Base-by-base conservation (phyloP, 1,139 yeast genomes). In the Groenewaldozyma auringiensis region DNA sequence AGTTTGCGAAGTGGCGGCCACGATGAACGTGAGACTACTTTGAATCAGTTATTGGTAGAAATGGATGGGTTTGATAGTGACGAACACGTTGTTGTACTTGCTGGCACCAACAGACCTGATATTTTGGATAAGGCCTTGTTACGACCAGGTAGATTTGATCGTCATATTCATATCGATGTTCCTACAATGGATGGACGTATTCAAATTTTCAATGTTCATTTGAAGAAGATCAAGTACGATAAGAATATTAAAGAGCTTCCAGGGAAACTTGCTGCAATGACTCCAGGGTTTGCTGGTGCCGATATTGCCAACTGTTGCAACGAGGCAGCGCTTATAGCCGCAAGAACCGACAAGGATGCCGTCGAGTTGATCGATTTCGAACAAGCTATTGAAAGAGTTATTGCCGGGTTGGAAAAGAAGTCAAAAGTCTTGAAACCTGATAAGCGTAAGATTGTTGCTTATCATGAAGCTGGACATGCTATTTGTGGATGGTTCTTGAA, bases 401-500 rank as follows among this genome's bases (percentile, higher is more conserved):
- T 89, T 69, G 97, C 96, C 6, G 98, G 98, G 36, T 70, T 92
- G 51, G 98, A 92, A 65, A 86, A 86, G 71, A 89, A 89, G 64
- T 78, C 94, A 2, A 81, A 85, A 59, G 81, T 92, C 9, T 71
- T 92, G 53, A 79, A 84, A 25, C 81, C 83, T 3, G 92, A 84
- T 50, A 96, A 92, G 66, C 85, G 87, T 66, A 79, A 71, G 52
- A 79, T 87, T 42, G 96, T 92, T 48, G 98, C 98, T 0, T 94
- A 86, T 62, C 98, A 92, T 63, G 98, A 92, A 67, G 98, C 98
- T 2, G 98, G 98, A 0, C 98, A 92, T 66, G 98, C 98, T 3
- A 80, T 92, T 49, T 89, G 97, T 68, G 98, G 98, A 11, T 92
- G 98, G 98, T 88, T 70, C 62, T 74, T 92, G 59, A 78, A 81